These are phyloP conservation scores for Solanum ahanhuiri DNA, from an alignment of 257 asterid species.

Conservation along the genomic window DNA sequence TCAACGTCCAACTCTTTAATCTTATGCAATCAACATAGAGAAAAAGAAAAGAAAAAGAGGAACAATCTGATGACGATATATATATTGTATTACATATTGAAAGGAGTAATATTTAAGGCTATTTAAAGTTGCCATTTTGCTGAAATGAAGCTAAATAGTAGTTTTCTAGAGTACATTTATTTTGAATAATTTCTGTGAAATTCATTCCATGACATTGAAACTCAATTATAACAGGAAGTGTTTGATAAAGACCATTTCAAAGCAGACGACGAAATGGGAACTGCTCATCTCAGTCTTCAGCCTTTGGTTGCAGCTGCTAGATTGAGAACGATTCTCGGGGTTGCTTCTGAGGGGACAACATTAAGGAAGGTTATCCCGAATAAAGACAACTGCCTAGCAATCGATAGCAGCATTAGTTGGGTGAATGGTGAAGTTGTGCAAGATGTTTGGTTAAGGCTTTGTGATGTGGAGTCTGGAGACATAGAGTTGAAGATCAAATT, in stretches of 20 bases:
- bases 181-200: neutral
- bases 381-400: conserved; percentile 32
- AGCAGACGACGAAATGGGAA: conserved; percentile 43
- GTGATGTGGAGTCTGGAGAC: conserved; percentile 40
- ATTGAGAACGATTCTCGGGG: conserved; percentile 26
- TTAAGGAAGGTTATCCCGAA: conserved; percentile 38
- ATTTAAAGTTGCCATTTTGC: neutral
- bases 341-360: conserved; percentile 23
- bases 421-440: conserved; percentile 29
- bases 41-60: neutral
- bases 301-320: conserved; percentile 33
- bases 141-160: neutral
- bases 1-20: neutral
- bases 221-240: conserved; percentile 20
- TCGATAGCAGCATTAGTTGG: conserved; percentile 26
- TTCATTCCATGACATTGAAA: neutral
- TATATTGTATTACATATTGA: neutral
- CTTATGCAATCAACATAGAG: neutral
- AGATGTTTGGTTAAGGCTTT: conserved; percentile 35
- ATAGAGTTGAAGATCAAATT: conserved; percentile 28
- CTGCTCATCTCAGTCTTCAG: conserved; percentile 29
- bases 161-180: neutral
- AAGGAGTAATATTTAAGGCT: neutral
- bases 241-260: conserved; percentile 39
- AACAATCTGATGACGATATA: neutral